Evolutionary conservation across 225 moss, liverwort and hornwort species (phyloP), one percentile per base, ranked within the genome.

Genomic region (Anthoceros angustus): DNA sequence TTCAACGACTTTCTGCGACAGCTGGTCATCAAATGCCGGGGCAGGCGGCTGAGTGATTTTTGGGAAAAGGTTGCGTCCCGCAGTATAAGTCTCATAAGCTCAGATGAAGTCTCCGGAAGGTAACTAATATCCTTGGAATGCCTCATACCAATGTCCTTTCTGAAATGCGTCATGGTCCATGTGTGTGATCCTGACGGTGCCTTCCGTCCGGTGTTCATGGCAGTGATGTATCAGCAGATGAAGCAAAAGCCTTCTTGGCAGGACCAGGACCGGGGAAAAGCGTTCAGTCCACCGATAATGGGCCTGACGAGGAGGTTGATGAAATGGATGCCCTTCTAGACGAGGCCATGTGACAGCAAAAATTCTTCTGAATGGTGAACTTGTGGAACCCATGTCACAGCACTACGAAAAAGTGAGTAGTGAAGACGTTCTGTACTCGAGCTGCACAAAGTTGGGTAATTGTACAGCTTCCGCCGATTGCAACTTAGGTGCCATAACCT

Each of bases 251-350:
- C 43, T 98, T 98, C 50, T 63, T 98, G 67, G 72, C 70, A 24
- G 77, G 78, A 32, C 71, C 64, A 64, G 69, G 69, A 61, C 55
- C 62, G 50, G 69, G 41, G 65, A 69, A 46, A 60, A 61, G 71
- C 69, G 63, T 38, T 23, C 66, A 72, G 32, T 32, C 32, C 32
- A 32, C 2, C 41, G 72, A 83, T 71, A 85, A 78, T 65, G 84
- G 73, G 72, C 46, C 76, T 2, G 85, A 75, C 50, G 85, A 92
- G 25, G 86, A 98, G 67, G 64, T 89, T n/a, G 95, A 98, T 71
- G 91, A 91, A 79, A 86, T 95, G 83, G 91, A 95, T 73, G 91
- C 85, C 43, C 85, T 95, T 42, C 76, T 95, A 18, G 91, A 82
- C 50, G 91, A 87, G 62, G 80, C 88, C 38, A 71, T 86, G 74